Percentiles rank a stretch among this genome's conserved stretches.
phyloP scores from a whole-genome alignment of 75 land plant species.

The Selaginella tamariscina region DNA sequence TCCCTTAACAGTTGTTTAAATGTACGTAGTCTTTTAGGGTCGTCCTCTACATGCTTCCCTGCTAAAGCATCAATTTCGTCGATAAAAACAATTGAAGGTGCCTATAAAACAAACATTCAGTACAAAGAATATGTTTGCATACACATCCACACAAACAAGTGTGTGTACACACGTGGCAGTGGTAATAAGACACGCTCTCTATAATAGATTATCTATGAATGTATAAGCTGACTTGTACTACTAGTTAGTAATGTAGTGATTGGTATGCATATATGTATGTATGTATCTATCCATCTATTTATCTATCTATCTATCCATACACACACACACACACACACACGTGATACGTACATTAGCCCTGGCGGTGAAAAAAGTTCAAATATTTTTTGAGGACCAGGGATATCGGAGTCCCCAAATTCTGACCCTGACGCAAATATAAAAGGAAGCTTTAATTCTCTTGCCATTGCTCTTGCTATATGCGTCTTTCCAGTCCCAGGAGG shows the following conservation, averaged over 20 bases:
- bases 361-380: conserved; percentile 72
- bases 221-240: too few species aligned
- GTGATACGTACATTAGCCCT: conserved; percentile 67
- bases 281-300: too few species aligned
- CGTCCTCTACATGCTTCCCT: conserved; percentile 63
- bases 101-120: conserved; percentile 31
- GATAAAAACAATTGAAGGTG: conserved; percentile 88
- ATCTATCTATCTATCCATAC: too few species aligned
- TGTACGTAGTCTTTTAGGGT: conserved; percentile 60
- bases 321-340: too few species aligned
- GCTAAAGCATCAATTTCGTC: conserved; percentile 99
- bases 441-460: conserved; percentile 87
- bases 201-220: too few species aligned
- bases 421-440: conserved; percentile 95
- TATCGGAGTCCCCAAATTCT: conserved; percentile 67
- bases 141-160: neutral
- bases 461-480: conserved; percentile 79
- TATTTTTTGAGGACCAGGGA: conserved; percentile 60
- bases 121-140: neutral
- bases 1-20: conserved; percentile 68
- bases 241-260: too few species aligned
- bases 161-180: too few species aligned
- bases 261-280: too few species aligned
- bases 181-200: too few species aligned
- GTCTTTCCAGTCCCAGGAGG: conserved; percentile 99